A percentile compares a stretch with the other conserved stretches of the same genome.
These are phyloP conservation scores for Penicillium bovifimosum DNA, from an alignment of 495 filamentous ascomycete species.

Conservation along the genomic window DNA sequence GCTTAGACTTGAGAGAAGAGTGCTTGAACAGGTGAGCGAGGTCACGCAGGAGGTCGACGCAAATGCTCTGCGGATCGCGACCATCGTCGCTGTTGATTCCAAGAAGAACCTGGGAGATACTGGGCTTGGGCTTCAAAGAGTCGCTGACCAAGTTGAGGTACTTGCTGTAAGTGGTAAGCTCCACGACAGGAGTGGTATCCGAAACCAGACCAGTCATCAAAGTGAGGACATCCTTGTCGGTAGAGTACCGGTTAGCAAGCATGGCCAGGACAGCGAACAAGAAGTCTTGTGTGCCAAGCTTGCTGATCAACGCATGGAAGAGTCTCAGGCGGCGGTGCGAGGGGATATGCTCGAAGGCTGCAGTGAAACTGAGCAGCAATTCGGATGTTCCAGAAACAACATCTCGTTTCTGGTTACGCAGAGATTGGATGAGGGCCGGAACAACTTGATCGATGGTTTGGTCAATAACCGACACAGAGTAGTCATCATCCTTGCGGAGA, in stretches of 20 bases:
- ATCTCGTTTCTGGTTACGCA: conserved; percentile 71
- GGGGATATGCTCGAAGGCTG: conserved; percentile 92
- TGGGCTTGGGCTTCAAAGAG: conserved; percentile 62
- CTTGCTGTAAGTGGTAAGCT: conserved; percentile 63
- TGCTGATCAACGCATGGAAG: conserved; percentile 72
- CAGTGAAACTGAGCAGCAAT: conserved; percentile 83
- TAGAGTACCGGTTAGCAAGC: conserved; percentile 43
- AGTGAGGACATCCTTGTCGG: conserved; percentile 41
- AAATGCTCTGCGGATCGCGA: conserved; percentile 53
- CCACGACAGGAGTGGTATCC: conserved; percentile 56
- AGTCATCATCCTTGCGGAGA: conserved; percentile 86
- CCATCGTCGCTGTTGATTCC: conserved; percentile 56
- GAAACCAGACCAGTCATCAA: conserved; percentile 40
- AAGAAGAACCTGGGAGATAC: conserved; percentile 63
- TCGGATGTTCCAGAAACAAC: conserved; percentile 75
- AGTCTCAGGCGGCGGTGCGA: conserved; percentile 72
- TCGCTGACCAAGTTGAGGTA: conserved; percentile 68
- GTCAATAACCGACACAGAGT: conserved; percentile 86
- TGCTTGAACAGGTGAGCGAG: conserved; percentile 42
- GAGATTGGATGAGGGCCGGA: conserved; percentile 79
- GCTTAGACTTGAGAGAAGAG: conserved; percentile 39
- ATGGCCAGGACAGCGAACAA: conserved; percentile 43
- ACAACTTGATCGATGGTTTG: conserved; percentile 84
- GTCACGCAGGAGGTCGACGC: conserved; percentile 54
- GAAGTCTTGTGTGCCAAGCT: conserved; percentile 77